Base-by-base conservation (phyloP, 148 eudicot species). In the Heliamphora exappendiculata region DNA sequence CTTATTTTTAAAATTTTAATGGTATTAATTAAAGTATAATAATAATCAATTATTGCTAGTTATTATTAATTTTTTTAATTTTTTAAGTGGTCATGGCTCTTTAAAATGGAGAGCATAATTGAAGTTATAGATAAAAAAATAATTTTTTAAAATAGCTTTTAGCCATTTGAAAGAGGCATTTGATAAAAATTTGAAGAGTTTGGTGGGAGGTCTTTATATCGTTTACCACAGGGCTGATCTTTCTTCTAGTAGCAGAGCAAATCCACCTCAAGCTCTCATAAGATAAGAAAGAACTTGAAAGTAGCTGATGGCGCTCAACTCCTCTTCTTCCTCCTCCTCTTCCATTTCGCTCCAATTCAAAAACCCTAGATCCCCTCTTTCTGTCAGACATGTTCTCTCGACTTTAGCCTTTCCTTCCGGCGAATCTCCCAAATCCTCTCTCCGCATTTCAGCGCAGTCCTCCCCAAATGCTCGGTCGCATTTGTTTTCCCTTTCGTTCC, bases 381-480 rank as follows among this genome's bases (percentile, higher is more conserved):
- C 70, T 1, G 59, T 34, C 1, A 44, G 39, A 3, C 76, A 55
- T 4, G 42, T 3, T 22, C 44, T 79, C 17, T 33, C 76, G 2
- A n/a, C 8, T 14, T 37, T 68, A 34, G 12, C 62, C 24, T 58
- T 82, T 22, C 68, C 85, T 22, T n/a, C 69, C 5, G 63, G 75
- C 17, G 81, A 84, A 70, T 74, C 81, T 64, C 70, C 79, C 10
- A 83, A 84, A 68, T 31, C 79, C 55, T 62, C 83, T 36, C 80
- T 84, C 68, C 85, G 83, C 45, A 79, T 88, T 75, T 76, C 89
- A 5, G 83, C 92, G 13, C 86, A 79, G 29, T 78, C 83, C 3
- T 80, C 79, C 24, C 93, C 95, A 24, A 92, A 87, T 82, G 93
- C 93, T 37, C 87, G 90, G n/a, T n/a, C n/a, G n/a, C n/a, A n/a